Evolutionary conservation across 2,329 filamentous ascomycete genomes (phyloP), one percentile per base, ranked within the genome.

Genomic region (Daldinia eschscholtzii): DNA sequence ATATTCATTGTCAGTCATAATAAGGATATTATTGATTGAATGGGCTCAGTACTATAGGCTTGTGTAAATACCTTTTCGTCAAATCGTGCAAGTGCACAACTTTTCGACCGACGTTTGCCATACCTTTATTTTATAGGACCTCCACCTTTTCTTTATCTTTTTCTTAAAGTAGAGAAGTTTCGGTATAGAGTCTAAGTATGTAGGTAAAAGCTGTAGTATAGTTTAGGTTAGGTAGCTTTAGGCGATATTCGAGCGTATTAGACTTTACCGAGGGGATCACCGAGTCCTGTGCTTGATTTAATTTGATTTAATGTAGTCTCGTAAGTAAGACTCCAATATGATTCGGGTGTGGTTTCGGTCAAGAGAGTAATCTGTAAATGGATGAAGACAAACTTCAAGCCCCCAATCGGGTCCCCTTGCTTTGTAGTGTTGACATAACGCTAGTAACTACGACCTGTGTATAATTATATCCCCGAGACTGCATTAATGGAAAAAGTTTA

Each of bases 401-500:
- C 35, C 42, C 75, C 74, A 20, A 70, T 42, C 5, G 57, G 26
- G 18, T 37, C 67, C 6, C 73, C 78, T 0, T 80, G 79, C 61
- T 82, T 82, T 28, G 70, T 80, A 9, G 77, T 80, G 76, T 76
- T 20, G 82, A 7, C 72, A 63, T 81, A 80, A 2, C 73, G 72
- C 78, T 80, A 81, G 48, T 77, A 74, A 2, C 73, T 64, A 28
- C 74, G 74, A 0, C 78, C 78, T 4, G 76, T 72, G 67, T 82
- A 81, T 0, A 73, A 71, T 59, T 79, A 70, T 23, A 80, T 79
- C 6, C 81, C 83, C 2, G 84, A 82, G n/a, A 84, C 78, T 0
- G 81, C 83, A 70, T 87, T 87, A 61, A 84, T 80, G 56, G 87
- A 86, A 42, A 77, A 79, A 5, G 76, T 70, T 68, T 87, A 80